Base-by-base conservation (phyloP, 1,284 basidiomycete genomes). In the Moesziomyces antarcticus region DNA sequence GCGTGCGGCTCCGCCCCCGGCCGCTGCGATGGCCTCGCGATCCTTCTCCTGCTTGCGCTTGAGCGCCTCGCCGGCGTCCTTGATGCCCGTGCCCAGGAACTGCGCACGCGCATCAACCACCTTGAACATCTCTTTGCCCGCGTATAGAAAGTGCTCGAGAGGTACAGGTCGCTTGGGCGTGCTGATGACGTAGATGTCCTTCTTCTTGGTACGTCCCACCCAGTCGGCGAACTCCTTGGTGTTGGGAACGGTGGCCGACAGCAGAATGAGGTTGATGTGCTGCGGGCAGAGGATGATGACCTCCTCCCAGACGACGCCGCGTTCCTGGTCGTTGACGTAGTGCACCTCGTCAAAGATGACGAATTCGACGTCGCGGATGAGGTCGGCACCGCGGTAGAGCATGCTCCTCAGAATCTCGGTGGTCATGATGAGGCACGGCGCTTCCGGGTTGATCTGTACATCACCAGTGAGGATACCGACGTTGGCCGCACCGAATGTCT, bases 341-440 rank as follows among this genome's bases (percentile, higher is more conserved):
- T 99, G 97, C 14, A 99, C 97, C 84, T 99, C 97, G 84, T 99
- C 97, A 81, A 99, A 99, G 72, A 99, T 97, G 25, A 99, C 97
- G 83, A 98, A 99, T 84, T 99, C 97, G 47, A 99, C 95, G 84
- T 99, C 97, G 47, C 97, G 90, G 78, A 99, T 99, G 33, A 99
- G 87, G 85, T 99, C 97, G 16, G 97, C 97, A 5, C 97, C 97
- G 18, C 81, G 74, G 56, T 83, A 84, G 24, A 75, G 88, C 97
- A 99, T 99, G 83, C 93, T 97, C 75, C 97, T 89, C 77, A 99
- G 85, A 84, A 99, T 99, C 85, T 99, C 97, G n/a, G 97, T 99
- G 18, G 86, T 86, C 83, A 89, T 88, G 72, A 99, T 93, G 51
- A 99, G 87, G 85, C 97, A 99, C 72, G 91, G 93, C 22, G 93